Percentiles rank a stretch among this genome's conserved stretches.
Evolutionary conservation across 169 alveolate genomes (phyloP).

Genomic region (Plasmodium fragile): DNA sequence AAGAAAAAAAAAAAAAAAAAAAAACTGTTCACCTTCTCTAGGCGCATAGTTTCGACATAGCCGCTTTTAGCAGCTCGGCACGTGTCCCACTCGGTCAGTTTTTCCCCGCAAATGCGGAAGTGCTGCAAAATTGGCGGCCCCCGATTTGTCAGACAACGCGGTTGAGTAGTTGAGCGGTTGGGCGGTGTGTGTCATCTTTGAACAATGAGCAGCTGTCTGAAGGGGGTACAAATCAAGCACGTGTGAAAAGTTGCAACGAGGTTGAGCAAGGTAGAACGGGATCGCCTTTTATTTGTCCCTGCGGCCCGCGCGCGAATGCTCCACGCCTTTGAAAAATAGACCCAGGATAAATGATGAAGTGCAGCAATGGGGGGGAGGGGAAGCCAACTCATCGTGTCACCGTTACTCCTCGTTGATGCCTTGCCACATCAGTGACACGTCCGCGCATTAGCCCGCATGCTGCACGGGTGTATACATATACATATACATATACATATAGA

Average conservation of each 20-base stretch:
- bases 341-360: background rate
- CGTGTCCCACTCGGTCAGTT: background rate
- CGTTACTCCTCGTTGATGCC: background rate
- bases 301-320: background rate
- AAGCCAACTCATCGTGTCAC: background rate
- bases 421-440: background rate
- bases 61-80: background rate
- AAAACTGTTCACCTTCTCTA: background rate
- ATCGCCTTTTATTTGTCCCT: background rate
- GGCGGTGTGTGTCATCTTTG: background rate
- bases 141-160: background rate
- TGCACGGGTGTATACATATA: background rate
- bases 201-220: conserved; percentile 7
- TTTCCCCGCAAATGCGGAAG: background rate
- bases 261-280: background rate
- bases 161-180: background rate
- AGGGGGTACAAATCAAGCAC: background rate
- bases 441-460: background rate
- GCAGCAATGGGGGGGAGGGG: background rate
- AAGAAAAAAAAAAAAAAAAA: background rate
- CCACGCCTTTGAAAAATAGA: background rate
- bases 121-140: background rate
- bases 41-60: background rate
- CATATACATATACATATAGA: no score
- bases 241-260: background rate